Evolutionary conservation across 2,329 filamentous ascomycete genomes (phyloP).

Genomic region (Venturia aucupariae): DNA sequence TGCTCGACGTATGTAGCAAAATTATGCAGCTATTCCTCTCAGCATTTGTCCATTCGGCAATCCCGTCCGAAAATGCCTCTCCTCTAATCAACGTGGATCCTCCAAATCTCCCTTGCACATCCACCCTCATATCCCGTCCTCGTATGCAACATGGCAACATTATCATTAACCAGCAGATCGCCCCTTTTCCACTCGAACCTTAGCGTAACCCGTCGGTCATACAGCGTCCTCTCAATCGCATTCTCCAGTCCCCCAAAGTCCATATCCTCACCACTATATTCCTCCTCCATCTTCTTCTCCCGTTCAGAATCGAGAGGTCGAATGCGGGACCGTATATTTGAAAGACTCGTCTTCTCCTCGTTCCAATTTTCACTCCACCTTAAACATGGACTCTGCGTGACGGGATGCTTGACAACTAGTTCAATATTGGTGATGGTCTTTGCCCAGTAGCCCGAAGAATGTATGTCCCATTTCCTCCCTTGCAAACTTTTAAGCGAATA

Average conservation of each 20-base stretch:
- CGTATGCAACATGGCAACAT: constrained; percentile 42
- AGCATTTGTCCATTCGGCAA: too few relatives aligned
- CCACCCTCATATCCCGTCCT: not conserved
- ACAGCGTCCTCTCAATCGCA: constrained; percentile 34
- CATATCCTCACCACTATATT: constrained; percentile 22
- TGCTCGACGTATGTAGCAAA: too few relatives aligned
- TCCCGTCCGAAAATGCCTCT: too few relatives aligned
- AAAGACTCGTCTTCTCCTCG: constrained; percentile 41
- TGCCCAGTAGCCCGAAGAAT: not conserved
- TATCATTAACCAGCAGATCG: constrained; percentile 46
- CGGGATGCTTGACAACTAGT: constrained; percentile 31
- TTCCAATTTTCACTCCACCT: constrained; percentile 50
- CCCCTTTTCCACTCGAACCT: constrained; percentile 47
- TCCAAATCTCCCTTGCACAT: constrained; percentile 14
- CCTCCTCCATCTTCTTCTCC: not conserved
- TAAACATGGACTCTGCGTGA: constrained; percentile 39
- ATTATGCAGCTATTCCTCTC: too few relatives aligned
- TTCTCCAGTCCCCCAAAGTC: constrained; percentile 16
- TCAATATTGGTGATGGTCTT: not conserved
- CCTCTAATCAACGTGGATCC: constrained; percentile 15
- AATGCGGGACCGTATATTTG: constrained; percentile 36
- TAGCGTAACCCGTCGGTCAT: constrained; percentile 43
- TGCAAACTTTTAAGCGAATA: not conserved
- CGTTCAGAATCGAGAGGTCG: constrained; percentile 13
- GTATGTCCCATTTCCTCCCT: not conserved